Evolutionary conservation across 495 filamentous ascomycete species (phyloP).

Genomic region (Tuber umbilicatum): DNA sequence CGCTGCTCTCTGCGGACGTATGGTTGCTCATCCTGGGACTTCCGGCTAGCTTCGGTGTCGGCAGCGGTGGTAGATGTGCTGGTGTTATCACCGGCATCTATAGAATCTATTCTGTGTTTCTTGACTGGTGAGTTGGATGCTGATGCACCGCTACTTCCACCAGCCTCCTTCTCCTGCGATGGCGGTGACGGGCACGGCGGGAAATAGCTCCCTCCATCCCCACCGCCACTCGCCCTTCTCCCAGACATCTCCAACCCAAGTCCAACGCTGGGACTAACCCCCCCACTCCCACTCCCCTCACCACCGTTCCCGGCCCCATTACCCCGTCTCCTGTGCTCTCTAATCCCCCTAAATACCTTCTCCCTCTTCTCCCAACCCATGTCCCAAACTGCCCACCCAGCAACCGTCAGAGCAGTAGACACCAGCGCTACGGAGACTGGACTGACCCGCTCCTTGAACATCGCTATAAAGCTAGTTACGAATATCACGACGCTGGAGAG

Average conservation of each 20-base stretch:
- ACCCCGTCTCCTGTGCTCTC: constrained; percentile 39
- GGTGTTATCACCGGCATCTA: not conserved
- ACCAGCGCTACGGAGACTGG: constrained; percentile 80
- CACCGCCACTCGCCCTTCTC: constrained; percentile 25
- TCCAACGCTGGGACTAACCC: constrained; percentile 30
- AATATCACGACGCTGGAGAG: constrained; percentile 91
- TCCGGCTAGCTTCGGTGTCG: constrained; percentile 12
- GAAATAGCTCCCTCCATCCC: constrained; percentile 35
- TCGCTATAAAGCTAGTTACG: constrained; percentile 84
- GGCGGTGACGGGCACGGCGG: constrained; percentile 16
- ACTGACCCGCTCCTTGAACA: constrained; percentile 74
- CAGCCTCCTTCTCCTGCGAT: not conserved
- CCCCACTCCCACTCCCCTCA: constrained; percentile 44
- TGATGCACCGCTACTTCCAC: constrained; percentile 19
- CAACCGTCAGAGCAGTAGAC: constrained; percentile 71
- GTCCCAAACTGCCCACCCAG: constrained; percentile 91
- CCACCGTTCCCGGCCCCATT: constrained; percentile 19
- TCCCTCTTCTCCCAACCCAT: constrained; percentile 65
- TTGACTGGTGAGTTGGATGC: not conserved
- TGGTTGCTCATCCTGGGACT: constrained; percentile 17
- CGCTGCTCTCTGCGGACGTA: constrained; percentile 26
- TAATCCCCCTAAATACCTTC: constrained; percentile 43
- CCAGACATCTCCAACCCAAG: constrained; percentile 23
- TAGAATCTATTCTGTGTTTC: not conserved
- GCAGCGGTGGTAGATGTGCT: not conserved